Conservation (phyloP, 768 basidiomycete genomes). For the Tulasnella sp. region DNA sequence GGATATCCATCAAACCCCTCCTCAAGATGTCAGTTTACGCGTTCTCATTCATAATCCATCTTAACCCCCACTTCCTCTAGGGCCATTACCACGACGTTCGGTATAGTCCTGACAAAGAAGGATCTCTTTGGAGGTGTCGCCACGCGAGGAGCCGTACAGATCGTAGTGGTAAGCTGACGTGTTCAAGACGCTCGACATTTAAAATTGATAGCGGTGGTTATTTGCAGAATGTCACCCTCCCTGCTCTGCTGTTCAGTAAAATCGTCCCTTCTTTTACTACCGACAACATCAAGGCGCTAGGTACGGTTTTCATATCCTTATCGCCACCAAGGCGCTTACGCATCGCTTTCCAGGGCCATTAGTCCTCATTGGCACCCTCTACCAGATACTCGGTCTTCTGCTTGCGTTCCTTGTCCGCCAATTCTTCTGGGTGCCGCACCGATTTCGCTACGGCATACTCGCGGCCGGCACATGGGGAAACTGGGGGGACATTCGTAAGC, state of each 20-base stretch:
- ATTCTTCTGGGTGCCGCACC: slow-evolving; percentile 65
- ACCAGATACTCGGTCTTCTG: slow-evolving; percentile 42
- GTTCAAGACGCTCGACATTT: not conserved
- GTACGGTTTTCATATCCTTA: slow-evolving; percentile 8
- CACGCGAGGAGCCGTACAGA: slow-evolving; percentile 46
- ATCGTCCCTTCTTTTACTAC: slow-evolving; percentile 54
- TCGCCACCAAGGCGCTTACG: not conserved
- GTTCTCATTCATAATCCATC: slow-evolving; percentile 3
- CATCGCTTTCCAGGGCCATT: slow-evolving; percentile 40
- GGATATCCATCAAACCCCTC: slow-evolving; percentile 49
- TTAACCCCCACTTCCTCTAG: slow-evolving; percentile 27
- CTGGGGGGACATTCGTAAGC: slow-evolving; percentile 56
- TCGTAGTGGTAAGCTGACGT: slow-evolving; percentile 36
- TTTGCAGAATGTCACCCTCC: slow-evolving; percentile 41
- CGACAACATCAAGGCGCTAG: slow-evolving; percentile 34
- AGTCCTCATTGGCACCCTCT: slow-evolving; percentile 45
- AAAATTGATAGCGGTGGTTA: not conserved
- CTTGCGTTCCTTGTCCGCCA: slow-evolving; percentile 46
- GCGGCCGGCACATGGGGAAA: slow-evolving; percentile 61
- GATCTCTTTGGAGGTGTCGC: slow-evolving; percentile 49
- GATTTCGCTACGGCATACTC: slow-evolving; percentile 58
- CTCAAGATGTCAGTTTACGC: slow-evolving; percentile 41
- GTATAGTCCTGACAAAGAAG: slow-evolving; percentile 46
- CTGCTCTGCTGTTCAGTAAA: slow-evolving; percentile 56
- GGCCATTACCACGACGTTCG: slow-evolving; percentile 40